Evolutionary conservation across 2,329 filamentous ascomycete genomes (phyloP).

Genomic region (Fusarium sp.): DNA sequence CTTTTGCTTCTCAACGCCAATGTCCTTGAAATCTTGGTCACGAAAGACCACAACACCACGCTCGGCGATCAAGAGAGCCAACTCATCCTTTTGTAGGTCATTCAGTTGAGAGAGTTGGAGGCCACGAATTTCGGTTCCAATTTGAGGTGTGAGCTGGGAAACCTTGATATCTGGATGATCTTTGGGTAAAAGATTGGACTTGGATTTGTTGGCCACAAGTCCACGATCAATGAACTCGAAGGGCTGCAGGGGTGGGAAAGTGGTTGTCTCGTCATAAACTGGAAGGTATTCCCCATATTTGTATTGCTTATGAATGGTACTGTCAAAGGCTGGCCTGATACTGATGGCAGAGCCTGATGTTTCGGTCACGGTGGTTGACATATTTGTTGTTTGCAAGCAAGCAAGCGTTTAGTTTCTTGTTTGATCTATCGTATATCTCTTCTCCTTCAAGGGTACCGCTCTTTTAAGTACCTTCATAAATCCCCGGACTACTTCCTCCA

Average conservation of each 20-base stretch:
- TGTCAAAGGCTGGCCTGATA: slow-evolving; percentile 9
- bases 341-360: neutral
- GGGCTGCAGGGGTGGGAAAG: slow-evolving; percentile 47
- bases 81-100: neutral
- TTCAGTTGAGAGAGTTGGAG: neutral
- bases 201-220: neutral
- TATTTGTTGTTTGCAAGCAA: neutral
- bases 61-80: neutral
- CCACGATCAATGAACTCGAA: slow-evolving; percentile 14
- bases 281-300: slow-evolving; percentile 54
- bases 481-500: neutral
- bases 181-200: neutral
- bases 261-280: slow-evolving; percentile 52
- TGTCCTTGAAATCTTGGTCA: neutral
- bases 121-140: neutral
- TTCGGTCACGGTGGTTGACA: neutral
- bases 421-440: too few species aligned
- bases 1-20: too few species aligned
- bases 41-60: neutral
- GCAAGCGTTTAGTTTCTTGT: too few species aligned
- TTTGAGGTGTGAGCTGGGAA: neutral
- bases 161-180: neutral
- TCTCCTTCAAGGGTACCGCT: too few species aligned
- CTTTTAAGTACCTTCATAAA: neutral
- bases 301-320: slow-evolving; percentile 43